Evolutionary conservation across 1,284 basidiomycete species (phyloP).

Genomic region (Hypsizygus ulmarius): DNA sequence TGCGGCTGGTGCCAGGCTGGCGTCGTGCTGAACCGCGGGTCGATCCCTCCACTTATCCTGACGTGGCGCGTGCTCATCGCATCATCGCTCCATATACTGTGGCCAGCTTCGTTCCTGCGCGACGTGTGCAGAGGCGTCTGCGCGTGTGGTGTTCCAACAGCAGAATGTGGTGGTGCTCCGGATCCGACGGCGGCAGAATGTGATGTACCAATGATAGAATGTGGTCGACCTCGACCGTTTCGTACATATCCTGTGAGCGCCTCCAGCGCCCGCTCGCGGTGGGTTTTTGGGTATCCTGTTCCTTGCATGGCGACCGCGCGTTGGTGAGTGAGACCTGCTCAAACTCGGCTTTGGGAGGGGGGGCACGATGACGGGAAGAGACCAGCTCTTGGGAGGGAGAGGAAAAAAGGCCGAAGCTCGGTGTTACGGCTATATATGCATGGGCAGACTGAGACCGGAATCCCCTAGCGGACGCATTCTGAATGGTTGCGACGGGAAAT

Average conservation of each 20-base stretch:
- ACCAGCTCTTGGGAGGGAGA: conserved; percentile 17
- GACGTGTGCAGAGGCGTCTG: neutral
- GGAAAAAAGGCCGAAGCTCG: no score
- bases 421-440: no score
- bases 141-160: neutral
- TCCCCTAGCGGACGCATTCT: no score
- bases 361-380: conserved; percentile 12
- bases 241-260: conserved; percentile 10
- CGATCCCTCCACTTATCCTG: conserved; percentile 12
- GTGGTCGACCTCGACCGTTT: neutral
- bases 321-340: conserved; percentile 21
- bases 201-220: conserved; percentile 1
- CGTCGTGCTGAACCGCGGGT: conserved; percentile 13
- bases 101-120: conserved; percentile 8
- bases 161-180: neutral
- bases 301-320: conserved; percentile 9
- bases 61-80: conserved; percentile 15
- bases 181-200: neutral
- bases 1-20: conserved; percentile 9
- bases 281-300: conserved; percentile 6
- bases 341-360: conserved; percentile 3
- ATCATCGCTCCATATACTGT: conserved; percentile 20
- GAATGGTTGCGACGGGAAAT: no score
- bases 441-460: no score
- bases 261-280: conserved; percentile 17